Percentiles rank a stretch among this genome's conserved stretches.
Evolutionary conservation across 768 basidiomycete genomes (phyloP).

Genomic region (Chiua virens): DNA sequence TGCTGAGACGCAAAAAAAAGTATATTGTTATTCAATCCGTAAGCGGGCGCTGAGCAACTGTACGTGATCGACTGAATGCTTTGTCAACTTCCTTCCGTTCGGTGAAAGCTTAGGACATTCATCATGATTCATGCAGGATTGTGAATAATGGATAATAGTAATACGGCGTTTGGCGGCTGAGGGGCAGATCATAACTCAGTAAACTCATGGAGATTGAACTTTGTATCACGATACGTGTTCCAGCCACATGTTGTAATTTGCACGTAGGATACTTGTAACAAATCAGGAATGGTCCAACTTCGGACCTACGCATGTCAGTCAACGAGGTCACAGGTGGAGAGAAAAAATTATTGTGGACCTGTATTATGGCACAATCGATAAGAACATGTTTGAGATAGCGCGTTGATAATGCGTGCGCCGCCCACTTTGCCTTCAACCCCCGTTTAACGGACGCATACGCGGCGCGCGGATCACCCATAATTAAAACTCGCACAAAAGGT

Average conservation of each 20-base stretch:
- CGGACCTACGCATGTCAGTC: conserved; percentile 1
- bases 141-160: background rate
- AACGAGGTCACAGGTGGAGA: background rate
- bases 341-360: background rate
- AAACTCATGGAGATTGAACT: conserved; percentile 4
- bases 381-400: background rate
- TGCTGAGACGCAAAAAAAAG: background rate
- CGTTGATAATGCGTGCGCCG: conserved; percentile 2
- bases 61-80: conserved; percentile 18
- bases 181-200: background rate
- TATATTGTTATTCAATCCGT: background rate
- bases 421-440: too few relatives aligned
- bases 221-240: background rate
- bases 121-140: too few relatives aligned
- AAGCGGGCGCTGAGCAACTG: background rate
- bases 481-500: background rate
- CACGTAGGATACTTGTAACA: background rate
- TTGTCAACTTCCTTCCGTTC: background rate
- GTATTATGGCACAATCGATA: conserved; percentile 4
- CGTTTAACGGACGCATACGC: too few relatives aligned
- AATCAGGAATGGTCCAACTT: too few relatives aligned
- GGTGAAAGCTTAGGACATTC: too few relatives aligned
- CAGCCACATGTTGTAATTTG: background rate
- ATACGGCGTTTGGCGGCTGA: background rate
- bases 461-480: conserved; percentile 6